Conservation (phyloP, 208 protist species). For the Crithidia mellificae region DNA sequence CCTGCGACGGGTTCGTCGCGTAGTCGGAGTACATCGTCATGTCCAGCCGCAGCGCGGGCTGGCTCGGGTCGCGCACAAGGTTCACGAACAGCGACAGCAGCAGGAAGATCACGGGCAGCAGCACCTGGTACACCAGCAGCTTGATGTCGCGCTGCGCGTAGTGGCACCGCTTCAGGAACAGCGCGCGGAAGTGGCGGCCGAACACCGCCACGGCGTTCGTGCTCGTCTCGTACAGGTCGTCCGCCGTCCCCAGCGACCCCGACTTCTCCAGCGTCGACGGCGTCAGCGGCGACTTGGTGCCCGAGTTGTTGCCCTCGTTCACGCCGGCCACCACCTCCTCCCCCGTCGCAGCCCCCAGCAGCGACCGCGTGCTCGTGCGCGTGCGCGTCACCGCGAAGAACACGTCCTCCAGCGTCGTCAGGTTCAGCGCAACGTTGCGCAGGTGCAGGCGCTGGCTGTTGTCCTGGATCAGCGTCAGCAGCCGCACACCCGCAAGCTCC, state of each 20-base stretch:
- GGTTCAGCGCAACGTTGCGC: slow-evolving; percentile 58
- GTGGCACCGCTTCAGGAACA: slow-evolving; percentile 78
- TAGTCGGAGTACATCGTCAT: slow-evolving; percentile 69
- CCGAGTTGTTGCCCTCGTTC: slow-evolving; percentile 9
- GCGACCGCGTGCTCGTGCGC: slow-evolving; percentile 23
- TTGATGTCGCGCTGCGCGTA: slow-evolving; percentile 74
- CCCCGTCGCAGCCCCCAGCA: slow-evolving; percentile 14
- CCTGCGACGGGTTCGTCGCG: slow-evolving; percentile 41
- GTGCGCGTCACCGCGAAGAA: slow-evolving; percentile 55
- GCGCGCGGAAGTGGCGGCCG: slow-evolving; percentile 61
- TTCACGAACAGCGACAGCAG: slow-evolving; percentile 73
- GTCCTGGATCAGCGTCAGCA: slow-evolving; percentile 54
- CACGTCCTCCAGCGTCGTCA: slow-evolving; percentile 86
- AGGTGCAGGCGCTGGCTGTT: slow-evolving; percentile 45
- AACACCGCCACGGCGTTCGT: slow-evolving; percentile 35
- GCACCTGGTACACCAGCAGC: slow-evolving; percentile 74
- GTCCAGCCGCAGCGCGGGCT: slow-evolving; percentile 64
- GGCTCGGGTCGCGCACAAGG: slow-evolving; percentile 49
- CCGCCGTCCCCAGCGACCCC: background rate
- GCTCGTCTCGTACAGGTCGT: slow-evolving; percentile 32
- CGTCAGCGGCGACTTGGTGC: background rate
- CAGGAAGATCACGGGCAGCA: slow-evolving; percentile 76
- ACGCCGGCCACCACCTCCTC: slow-evolving; percentile 15
- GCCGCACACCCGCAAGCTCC: slow-evolving; percentile 33
- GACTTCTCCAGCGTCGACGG: too few species aligned